A percentile compares a stretch with the other conserved stretches of the same genome.
Evolutionary conservation across 371 early-diverging fungal species (phyloP).

Genomic region (Apophysomyces variabilis): DNA sequence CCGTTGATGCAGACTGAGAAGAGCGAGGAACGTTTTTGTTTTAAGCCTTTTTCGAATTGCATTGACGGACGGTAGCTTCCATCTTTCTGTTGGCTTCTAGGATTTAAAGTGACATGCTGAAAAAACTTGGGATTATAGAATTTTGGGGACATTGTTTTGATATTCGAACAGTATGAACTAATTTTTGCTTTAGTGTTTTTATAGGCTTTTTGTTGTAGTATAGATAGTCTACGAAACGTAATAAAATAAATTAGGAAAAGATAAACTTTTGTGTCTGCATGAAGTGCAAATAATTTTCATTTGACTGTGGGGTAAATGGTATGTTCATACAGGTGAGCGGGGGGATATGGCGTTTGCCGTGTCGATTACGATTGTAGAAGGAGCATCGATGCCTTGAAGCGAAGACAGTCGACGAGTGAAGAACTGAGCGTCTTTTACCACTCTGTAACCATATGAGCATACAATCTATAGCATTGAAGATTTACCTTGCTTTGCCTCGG

Average conservation of each 20-base stretch:
- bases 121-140: conserved; percentile 14
- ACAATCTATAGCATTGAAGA: neutral
- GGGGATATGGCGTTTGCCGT: conserved; percentile 58
- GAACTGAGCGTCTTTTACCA: conserved; percentile 77
- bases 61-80: conserved; percentile 12
- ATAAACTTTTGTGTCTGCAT: conserved; percentile 6
- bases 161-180: neutral
- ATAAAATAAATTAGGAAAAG: neutral
- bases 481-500: conserved; percentile 75
- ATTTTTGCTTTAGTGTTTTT: neutral
- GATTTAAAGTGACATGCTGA: conserved; percentile 49
- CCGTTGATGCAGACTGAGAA: neutral
- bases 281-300: neutral
- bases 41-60: conserved; percentile 8
- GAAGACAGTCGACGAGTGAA: conserved; percentile 67
- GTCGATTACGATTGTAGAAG: conserved; percentile 76
- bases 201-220: conserved; percentile 1
- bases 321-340: conserved; percentile 3
- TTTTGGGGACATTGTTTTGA: neutral
- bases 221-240: neutral
- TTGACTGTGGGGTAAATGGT: neutral
- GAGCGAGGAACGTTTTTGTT: conserved; percentile 12
- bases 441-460: conserved; percentile 36
- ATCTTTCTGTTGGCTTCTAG: conserved; percentile 48
- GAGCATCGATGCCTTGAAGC: conserved; percentile 75